Base-by-base conservation (phyloP, 257 asterid genomes). In the Fraxinus americana region DNA sequence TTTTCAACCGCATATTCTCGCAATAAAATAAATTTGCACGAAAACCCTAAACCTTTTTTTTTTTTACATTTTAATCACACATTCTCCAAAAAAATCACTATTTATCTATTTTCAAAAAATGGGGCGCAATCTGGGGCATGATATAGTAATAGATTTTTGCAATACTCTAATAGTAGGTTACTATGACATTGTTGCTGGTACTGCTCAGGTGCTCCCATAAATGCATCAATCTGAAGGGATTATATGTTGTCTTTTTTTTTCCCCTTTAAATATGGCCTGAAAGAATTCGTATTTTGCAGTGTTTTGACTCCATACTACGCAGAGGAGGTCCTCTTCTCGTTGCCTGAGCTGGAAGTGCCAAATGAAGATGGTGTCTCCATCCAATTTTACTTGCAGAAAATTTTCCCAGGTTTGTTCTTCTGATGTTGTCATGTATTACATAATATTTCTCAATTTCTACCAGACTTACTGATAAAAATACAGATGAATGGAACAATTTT, bases 291-390 rank as follows among this genome's bases (percentile, higher is more conserved):
- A 35, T 71, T 67, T 21, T 86, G 25, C 68, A 96, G 99, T 82
- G 98, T 96, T 83, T 81, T 92, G 88, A 93, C 97, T 86, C 99
- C 99, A 67, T 96, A 96, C 82, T 96, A 90, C 90, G 86, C 89
- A 61, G 99, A 96, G 87, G 99, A 96, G 85, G 98, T 93, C 70
- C 94, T 96, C 67, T 96, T 93, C 88, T 96, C 99, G 21, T 88
- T 92, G 90, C 90, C 89, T 77, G 98, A 88, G 82, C 90, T 96
- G 80, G 97, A 93, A 89, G 91, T 39, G 77, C 88, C 90, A 71
- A 96, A 96, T 86, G 99, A 96, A 87, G 99, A 96, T 82, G 99
- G 99, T 71, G 98, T 96, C 78, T 96, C 99, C 61, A 93, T 96
- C 86, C 90, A 90, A 73, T 96, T 93, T 83, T 96, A 96, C 90